Evolutionary conservation across 257 asterid genomes (phyloP).

Genomic region (Solanum phureja): DNA sequence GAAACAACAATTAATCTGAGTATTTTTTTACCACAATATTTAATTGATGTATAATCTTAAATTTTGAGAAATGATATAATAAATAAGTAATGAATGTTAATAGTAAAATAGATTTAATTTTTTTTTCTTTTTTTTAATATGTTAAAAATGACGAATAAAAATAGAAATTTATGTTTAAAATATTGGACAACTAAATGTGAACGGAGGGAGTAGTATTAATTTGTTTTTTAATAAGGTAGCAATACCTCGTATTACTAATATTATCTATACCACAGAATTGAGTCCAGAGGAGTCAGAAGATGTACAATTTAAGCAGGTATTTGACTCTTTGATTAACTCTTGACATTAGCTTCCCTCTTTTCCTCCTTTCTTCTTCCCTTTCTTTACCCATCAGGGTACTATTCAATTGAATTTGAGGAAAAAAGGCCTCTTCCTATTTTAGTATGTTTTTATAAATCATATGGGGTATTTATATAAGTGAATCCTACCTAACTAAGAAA

Average conservation of each 20-base stretch:
- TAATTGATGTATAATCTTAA: neutral
- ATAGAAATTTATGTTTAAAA: neutral
- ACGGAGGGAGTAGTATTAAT: neutral
- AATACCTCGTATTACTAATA: neutral
- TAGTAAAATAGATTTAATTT: neutral
- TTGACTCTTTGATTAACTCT: neutral
- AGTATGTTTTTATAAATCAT: neutral
- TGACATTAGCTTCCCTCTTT: neutral
- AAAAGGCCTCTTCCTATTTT: neutral
- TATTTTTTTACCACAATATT: neutral
- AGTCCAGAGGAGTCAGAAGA: slow-evolving; percentile 70
- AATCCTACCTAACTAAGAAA: neutral
- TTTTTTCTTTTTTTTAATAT: neutral
- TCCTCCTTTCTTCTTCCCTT: neutral
- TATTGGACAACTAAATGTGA: neutral
- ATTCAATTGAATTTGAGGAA: neutral
- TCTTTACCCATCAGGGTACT: neutral
- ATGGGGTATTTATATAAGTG: neutral
- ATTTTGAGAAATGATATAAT: neutral
- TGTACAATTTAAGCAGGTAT: slow-evolving; percentile 68
- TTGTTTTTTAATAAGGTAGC: neutral
- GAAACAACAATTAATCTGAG: neutral
- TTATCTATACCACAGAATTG: slow-evolving; percentile 38
- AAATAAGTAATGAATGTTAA: neutral
- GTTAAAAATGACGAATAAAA: neutral